A percentile compares a stretch with the other conserved stretches of the same genome.
Conservation (phyloP, 225 moss, liverwort and hornwort genomes). For the Marchantia polymorpha region DNA sequence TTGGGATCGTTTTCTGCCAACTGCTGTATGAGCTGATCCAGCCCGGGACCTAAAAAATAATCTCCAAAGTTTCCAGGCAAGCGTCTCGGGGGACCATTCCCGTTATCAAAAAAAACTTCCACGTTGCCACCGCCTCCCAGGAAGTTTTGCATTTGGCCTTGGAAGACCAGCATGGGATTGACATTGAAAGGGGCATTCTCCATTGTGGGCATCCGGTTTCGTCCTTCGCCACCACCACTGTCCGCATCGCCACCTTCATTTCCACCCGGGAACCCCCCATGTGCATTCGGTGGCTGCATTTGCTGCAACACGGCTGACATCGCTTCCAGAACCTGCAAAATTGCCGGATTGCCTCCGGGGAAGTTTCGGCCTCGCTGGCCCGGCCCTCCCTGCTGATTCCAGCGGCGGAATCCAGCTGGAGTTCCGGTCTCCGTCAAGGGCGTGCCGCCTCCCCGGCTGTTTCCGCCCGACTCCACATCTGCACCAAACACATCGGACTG, state of each 20-base stretch:
- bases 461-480: constrained; percentile 42
- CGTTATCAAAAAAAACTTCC: constrained; percentile 95
- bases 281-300: constrained; percentile 63
- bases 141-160: constrained; percentile 93
- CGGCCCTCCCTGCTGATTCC: constrained; percentile 45
- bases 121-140: constrained; percentile 83
- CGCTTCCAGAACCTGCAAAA: constrained; percentile 80
- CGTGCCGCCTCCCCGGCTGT: constrained; percentile 41
- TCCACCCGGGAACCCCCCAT: constrained; percentile 21
- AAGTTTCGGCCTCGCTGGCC: constrained; percentile 45
- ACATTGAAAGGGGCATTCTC: constrained; percentile 31
- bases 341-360: constrained; percentile 59
- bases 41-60: constrained; percentile 91
- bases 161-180: constrained; percentile 85
- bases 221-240: constrained; percentile 44
- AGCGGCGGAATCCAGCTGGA: constrained; percentile 63
- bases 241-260: constrained; percentile 50
- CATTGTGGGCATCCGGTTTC: constrained; percentile 29
- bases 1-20: constrained; percentile 95
- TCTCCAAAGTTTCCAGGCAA: constrained; percentile 95
- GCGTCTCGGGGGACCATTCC: constrained; percentile 68
- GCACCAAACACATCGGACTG: constrained; percentile 47
- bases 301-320: constrained; percentile 94
- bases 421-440: constrained; percentile 45
- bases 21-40: constrained; percentile 99